These are phyloP conservation scores for Baorangia bicolor DNA, from an alignment of 768 basidiomycete species.

Conservation along the genomic window DNA sequence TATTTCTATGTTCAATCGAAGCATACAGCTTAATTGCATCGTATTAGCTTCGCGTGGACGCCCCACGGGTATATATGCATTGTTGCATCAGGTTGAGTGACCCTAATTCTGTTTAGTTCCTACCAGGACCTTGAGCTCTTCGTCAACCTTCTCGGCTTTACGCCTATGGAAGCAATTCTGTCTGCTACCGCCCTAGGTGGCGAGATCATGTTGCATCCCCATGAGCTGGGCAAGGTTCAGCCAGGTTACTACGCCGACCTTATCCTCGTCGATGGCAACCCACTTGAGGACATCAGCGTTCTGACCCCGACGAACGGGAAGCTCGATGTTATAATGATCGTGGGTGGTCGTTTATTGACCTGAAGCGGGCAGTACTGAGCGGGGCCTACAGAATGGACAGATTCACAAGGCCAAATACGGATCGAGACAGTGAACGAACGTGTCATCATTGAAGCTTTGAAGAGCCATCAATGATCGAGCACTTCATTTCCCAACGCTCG, in stretches of 20 bases:
- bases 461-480: background rate
- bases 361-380: background rate
- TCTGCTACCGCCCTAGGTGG: conserved; percentile 37
- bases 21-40: background rate
- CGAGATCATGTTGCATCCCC: conserved; percentile 35
- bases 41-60: conserved; percentile 30
- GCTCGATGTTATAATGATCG: conserved; percentile 36
- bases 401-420: conserved; percentile 18
- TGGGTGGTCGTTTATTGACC: conserved; percentile 10
- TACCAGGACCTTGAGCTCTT: conserved; percentile 39
- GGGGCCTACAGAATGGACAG: conserved; percentile 22
- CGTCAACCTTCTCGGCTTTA: conserved; percentile 34
- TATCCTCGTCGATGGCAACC: conserved; percentile 37
- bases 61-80: conserved; percentile 27
- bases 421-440: background rate
- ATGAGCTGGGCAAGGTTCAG: conserved; percentile 38
- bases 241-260: conserved; percentile 39
- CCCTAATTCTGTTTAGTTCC: conserved; percentile 21
- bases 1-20: background rate
- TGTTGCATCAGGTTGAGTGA: background rate
- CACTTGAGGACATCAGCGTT: conserved; percentile 35
- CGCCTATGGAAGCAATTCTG: conserved; percentile 38
- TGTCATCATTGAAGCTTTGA: too few species aligned
- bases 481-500: background rate
- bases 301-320: conserved; percentile 32